A percentile compares a stretch with the other conserved stretches of the same genome.
These are phyloP conservation scores for Amauroascus niger DNA, from an alignment of 2,329 filamentous ascomycete species.

Conservation along the genomic window DNA sequence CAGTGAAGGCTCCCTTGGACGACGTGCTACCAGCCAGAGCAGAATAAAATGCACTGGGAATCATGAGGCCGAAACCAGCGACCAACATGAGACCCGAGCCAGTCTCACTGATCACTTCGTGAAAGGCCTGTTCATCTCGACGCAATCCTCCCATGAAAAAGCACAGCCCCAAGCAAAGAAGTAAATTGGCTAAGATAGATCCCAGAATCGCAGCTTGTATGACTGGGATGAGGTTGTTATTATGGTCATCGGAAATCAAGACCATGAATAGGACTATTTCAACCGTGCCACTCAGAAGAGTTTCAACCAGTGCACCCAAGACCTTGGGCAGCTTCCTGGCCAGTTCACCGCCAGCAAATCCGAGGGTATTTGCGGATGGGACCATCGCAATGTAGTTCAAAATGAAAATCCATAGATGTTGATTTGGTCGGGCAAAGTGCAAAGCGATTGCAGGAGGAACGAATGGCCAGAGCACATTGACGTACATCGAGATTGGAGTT, in stretches of 20 bases:
- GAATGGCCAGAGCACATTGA: slow-evolving; percentile 66
- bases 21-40: slow-evolving; percentile 39
- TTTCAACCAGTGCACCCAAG: slow-evolving; percentile 43
- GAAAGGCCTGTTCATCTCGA: slow-evolving; percentile 56
- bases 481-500: slow-evolving; percentile 52
- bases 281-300: slow-evolving; percentile 59
- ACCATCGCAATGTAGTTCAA: slow-evolving; percentile 69
- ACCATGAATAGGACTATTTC: slow-evolving; percentile 79
- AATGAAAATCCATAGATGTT: slow-evolving; percentile 56
- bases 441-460: slow-evolving; percentile 63
- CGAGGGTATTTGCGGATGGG: slow-evolving; percentile 63
- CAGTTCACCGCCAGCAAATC: slow-evolving; percentile 63
- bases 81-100: slow-evolving; percentile 68
- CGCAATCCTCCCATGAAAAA: slow-evolving; percentile 67
- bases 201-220: slow-evolving; percentile 77
- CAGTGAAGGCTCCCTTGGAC: slow-evolving; percentile 25
- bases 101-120: slow-evolving; percentile 66
- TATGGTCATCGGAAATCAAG: slow-evolving; percentile 48
- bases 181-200: slow-evolving; percentile 70
- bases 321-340: slow-evolving; percentile 68
- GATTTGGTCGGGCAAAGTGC: slow-evolving; percentile 46
- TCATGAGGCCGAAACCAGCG: slow-evolving; percentile 50
- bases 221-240: slow-evolving; percentile 48
- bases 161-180: slow-evolving; percentile 69
- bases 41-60: slow-evolving; percentile 40